These are phyloP conservation scores for Paxillus ammoniavirescens DNA, from an alignment of 768 basidiomycete genomes.

Conservation along the genomic window DNA sequence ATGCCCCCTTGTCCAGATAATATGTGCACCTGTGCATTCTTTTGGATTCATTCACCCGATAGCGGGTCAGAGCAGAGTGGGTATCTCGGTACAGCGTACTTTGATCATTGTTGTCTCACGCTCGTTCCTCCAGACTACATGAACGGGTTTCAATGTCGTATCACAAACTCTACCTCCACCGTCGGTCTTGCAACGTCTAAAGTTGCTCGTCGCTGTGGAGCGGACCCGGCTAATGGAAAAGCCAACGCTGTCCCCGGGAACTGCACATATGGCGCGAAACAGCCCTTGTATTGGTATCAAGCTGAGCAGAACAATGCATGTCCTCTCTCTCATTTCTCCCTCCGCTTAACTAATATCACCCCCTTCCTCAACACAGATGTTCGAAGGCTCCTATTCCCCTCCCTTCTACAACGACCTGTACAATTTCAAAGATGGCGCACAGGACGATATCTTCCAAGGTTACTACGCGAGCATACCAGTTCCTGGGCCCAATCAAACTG, in stretches of 20 bases:
- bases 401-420: conserved; percentile 69
- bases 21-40: conserved; percentile 69
- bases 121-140: conserved; percentile 52
- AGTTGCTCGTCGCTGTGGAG: conserved; percentile 64
- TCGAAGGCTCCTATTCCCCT: conserved; percentile 58
- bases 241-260: conserved; percentile 48
- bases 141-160: conserved; percentile 70
- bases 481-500: conserved; percentile 39
- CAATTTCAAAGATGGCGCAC: conserved; percentile 70
- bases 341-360: background rate
- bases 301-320: conserved; percentile 59
- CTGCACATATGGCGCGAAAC: conserved; percentile 72
- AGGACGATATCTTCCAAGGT: conserved; percentile 69
- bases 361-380: conserved; percentile 45
- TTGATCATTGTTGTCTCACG: background rate
- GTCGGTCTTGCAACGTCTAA: conserved; percentile 53
- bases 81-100: conserved; percentile 13
- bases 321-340: background rate
- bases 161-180: conserved; percentile 51
- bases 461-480: conserved; percentile 47
- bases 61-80: conserved; percentile 64
- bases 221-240: conserved; percentile 49
- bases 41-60: conserved; percentile 67
- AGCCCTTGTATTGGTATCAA: conserved; percentile 72
- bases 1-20: conserved; percentile 69